Evolutionary conservation across 2,329 filamentous ascomycete species (phyloP).

Genomic region (Nigrospora sphaerica): DNA sequence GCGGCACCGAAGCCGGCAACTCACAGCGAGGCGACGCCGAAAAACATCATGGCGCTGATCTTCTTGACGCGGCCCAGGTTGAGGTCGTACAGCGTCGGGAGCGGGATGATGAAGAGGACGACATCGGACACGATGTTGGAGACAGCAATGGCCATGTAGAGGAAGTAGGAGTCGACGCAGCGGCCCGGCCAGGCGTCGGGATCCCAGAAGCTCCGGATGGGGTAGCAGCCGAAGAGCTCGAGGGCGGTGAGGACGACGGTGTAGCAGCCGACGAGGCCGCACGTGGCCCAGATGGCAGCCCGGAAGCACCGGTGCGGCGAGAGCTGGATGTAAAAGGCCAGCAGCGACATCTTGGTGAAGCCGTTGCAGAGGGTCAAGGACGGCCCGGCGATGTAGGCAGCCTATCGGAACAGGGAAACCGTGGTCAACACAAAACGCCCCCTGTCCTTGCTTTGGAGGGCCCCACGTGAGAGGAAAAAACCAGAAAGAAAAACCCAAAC

Average conservation of each 20-base stretch:
- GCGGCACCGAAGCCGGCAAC: not conserved
- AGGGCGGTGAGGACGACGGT: conserved; percentile 14
- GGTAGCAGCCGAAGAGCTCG: conserved; percentile 18
- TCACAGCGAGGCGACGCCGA: conserved; percentile 35
- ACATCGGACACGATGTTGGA: conserved; percentile 39
- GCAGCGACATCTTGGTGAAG: conserved; percentile 18
- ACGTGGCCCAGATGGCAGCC: conserved; percentile 9
- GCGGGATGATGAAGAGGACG: conserved; percentile 33
- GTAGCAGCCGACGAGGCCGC: conserved; percentile 12
- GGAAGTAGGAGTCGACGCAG: conserved; percentile 3
- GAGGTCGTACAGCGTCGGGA: conserved; percentile 32
- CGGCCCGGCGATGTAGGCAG: conserved; percentile 5
- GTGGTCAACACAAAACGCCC: no score
- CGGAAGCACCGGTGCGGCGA: conserved; percentile 15
- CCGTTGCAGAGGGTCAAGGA: conserved; percentile 14
- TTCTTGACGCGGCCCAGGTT: conserved; percentile 36
- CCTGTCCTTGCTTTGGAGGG: no score
- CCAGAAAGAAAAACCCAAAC: not conserved
- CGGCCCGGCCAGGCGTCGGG: not conserved
- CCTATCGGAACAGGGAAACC: not conserved
- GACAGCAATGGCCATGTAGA: conserved; percentile 18
- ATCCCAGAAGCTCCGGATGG: conserved; percentile 13
- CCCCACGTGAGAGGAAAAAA: not conserved
- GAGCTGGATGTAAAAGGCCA: conserved; percentile 16
- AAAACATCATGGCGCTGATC: conserved; percentile 29